Evolutionary conservation across 1,139 yeast species (phyloP).

Genomic region (Sugiyamaella pinicola): DNA sequence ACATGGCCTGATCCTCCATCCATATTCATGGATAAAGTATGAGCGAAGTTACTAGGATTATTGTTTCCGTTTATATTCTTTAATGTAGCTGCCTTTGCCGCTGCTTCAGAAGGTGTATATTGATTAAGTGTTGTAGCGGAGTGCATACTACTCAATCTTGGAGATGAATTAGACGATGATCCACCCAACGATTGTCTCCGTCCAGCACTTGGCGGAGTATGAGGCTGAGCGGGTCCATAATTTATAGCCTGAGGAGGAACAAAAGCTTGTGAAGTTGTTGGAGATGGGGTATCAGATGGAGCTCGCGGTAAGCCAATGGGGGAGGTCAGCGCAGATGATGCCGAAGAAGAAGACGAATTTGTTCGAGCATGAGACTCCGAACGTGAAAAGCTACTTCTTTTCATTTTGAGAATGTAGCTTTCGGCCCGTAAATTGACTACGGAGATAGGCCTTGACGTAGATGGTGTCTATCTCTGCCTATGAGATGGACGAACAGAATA

Average conservation of each 20-base stretch:
- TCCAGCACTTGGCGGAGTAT: constrained; percentile 7
- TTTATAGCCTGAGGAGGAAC: neutral
- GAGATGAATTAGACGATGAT: constrained; percentile 5
- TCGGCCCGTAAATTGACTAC: constrained; percentile 1
- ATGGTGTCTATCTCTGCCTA: neutral
- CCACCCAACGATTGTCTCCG: constrained; percentile 8
- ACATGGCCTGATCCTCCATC: neutral
- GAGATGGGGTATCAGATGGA: constrained; percentile 13
- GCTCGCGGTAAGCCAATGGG: constrained; percentile 7
- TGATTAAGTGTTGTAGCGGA: constrained; percentile 13
- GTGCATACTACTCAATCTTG: constrained; percentile 2
- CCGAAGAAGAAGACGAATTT: constrained; percentile 32
- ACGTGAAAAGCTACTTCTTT: constrained; percentile 9
- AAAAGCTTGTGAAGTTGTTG: neutral
- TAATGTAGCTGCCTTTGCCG: constrained; percentile 29
- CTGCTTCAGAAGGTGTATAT: constrained; percentile 30
- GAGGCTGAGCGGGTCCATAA: constrained; percentile 1
- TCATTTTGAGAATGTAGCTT: neutral
- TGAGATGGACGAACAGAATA: neutral
- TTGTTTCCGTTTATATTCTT: constrained; percentile 14
- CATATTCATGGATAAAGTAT: neutral
- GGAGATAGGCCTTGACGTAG: too few species aligned
- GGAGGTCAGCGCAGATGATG: constrained; percentile 10
- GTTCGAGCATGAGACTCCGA: constrained; percentile 35
- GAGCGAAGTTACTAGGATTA: neutral